A percentile compares a stretch with the other conserved stretches of the same genome.
phyloP scores from a whole-genome alignment of 768 basidiomycete species.

The Collybia mongolica region DNA sequence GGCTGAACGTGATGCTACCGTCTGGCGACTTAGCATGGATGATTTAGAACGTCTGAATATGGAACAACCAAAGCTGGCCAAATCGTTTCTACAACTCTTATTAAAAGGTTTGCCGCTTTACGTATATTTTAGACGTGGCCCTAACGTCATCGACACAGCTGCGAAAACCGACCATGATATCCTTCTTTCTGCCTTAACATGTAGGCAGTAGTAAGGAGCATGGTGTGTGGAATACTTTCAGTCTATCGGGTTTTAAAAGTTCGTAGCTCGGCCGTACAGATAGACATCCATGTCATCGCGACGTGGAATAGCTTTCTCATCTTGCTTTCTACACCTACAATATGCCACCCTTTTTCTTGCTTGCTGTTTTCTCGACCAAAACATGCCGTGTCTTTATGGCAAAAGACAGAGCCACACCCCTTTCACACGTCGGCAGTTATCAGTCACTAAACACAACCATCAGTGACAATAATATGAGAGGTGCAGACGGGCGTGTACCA shows the following conservation, averaged over 20 bases:
- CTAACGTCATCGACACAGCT: conserved; percentile 8
- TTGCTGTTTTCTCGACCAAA: too few relatives aligned
- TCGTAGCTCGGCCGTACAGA: too few relatives aligned
- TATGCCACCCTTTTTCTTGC: too few relatives aligned
- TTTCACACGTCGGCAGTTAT: conserved; percentile 81
- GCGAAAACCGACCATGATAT: conserved; percentile 22
- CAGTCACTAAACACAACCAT: conserved; percentile 56
- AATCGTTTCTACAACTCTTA: conserved; percentile 63
- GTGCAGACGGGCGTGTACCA: conserved; percentile 37
- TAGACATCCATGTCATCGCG: too few relatives aligned
- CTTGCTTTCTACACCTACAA: too few relatives aligned
- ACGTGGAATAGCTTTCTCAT: too few relatives aligned
- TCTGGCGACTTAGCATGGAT: conserved; percentile 77
- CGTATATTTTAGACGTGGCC: not conserved
- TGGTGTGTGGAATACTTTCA: not conserved
- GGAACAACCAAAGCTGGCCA: conserved; percentile 67
- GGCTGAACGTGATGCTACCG: conserved; percentile 71
- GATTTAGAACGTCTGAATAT: conserved; percentile 61
- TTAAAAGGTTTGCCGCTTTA: conserved; percentile 58
- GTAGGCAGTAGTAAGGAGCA: conserved; percentile 9
- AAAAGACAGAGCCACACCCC: conserved; percentile 95
- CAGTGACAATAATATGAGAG: not conserved
- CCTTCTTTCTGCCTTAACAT: conserved; percentile 17
- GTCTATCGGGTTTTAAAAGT: not conserved
- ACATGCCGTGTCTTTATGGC: too few relatives aligned